phyloP scores from a whole-genome alignment of 768 basidiomycete species.

The Pholiota microspora region DNA sequence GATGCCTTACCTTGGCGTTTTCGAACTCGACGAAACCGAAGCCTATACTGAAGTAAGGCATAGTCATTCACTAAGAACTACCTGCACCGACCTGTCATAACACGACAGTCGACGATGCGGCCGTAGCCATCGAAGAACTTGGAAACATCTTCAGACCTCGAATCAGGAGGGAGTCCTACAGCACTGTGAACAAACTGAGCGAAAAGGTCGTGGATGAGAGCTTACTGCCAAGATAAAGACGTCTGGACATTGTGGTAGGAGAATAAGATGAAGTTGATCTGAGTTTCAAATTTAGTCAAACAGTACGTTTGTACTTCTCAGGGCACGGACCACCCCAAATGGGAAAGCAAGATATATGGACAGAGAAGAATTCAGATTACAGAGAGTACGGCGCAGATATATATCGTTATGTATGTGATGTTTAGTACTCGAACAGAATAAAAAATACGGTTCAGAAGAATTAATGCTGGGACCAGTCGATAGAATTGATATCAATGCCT shows the following conservation, averaged over 20 bases:
- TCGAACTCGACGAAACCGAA: constrained; percentile 99
- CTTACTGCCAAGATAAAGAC: constrained; percentile 85
- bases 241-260: constrained; percentile 67
- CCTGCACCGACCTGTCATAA: constrained; percentile 79
- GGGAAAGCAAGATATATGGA: background rate
- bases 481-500: constrained; percentile 92
- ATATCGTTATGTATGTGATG: constrained; percentile 10
- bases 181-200: constrained; percentile 1
- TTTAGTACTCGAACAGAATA: constrained; percentile 13
- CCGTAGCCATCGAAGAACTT: constrained; percentile 93
- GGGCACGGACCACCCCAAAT: constrained; percentile 39
- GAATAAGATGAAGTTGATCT: constrained; percentile 34
- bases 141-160: constrained; percentile 78
- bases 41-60: constrained; percentile 40
- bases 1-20: constrained; percentile 57
- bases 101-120: constrained; percentile 84
- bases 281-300: constrained; percentile 42
- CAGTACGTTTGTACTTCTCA: constrained; percentile 26
- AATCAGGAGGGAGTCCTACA: constrained; percentile 78
- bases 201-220: constrained; percentile 6
- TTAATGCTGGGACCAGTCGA: constrained; percentile 92
- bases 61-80: background rate
- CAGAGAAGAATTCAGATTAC: background rate
- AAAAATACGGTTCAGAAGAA: constrained; percentile 18
- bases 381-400: background rate